phyloP scores from a whole-genome alignment of 2,329 filamentous ascomycete genomes.

The Xenoacremonium recifei region DNA sequence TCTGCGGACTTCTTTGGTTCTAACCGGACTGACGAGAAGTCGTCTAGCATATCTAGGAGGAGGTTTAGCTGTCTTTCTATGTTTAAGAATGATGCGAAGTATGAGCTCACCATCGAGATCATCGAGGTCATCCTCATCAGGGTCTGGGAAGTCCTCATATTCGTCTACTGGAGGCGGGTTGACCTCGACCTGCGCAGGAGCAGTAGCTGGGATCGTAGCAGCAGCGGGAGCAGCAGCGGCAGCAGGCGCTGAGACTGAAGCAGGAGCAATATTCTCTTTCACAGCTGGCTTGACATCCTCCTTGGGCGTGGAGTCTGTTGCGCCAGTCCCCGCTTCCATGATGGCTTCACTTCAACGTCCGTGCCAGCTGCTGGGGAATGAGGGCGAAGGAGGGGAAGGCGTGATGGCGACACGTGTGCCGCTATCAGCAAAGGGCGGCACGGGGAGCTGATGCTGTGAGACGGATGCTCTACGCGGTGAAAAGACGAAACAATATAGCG shows the following conservation, averaged over 20 bases:
- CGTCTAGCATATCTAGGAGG: slow-evolving; percentile 78
- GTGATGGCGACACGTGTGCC: too few species aligned
- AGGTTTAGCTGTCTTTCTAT: not conserved
- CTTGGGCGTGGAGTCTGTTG: slow-evolving; percentile 11
- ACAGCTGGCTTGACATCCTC: slow-evolving; percentile 15
- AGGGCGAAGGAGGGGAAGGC: too few species aligned
- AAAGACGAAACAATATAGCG: too few species aligned
- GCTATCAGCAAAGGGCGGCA: too few species aligned
- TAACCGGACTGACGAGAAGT: slow-evolving; percentile 71
- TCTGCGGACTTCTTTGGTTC: slow-evolving; percentile 26
- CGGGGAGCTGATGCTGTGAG: too few species aligned
- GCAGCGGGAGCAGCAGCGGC: not conserved
- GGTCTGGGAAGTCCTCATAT: slow-evolving; percentile 70
- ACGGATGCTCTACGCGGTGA: too few species aligned
- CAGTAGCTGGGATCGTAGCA: not conserved
- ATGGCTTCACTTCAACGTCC: too few species aligned
- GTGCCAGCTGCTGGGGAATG: too few species aligned
- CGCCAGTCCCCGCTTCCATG: slow-evolving; percentile 21
- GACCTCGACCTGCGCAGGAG: not conserved
- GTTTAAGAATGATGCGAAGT: slow-evolving; percentile 1
- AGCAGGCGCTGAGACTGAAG: not conserved
- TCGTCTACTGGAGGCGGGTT: slow-evolving; percentile 8
- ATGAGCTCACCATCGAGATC: slow-evolving; percentile 76
- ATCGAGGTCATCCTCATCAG: slow-evolving; percentile 88
- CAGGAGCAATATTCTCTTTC: slow-evolving; percentile 1